A percentile compares a stretch with the other conserved stretches of the same genome.
Evolutionary conservation across 768 basidiomycete genomes (phyloP).

Genomic region (Boletus rubroflammeus): DNA sequence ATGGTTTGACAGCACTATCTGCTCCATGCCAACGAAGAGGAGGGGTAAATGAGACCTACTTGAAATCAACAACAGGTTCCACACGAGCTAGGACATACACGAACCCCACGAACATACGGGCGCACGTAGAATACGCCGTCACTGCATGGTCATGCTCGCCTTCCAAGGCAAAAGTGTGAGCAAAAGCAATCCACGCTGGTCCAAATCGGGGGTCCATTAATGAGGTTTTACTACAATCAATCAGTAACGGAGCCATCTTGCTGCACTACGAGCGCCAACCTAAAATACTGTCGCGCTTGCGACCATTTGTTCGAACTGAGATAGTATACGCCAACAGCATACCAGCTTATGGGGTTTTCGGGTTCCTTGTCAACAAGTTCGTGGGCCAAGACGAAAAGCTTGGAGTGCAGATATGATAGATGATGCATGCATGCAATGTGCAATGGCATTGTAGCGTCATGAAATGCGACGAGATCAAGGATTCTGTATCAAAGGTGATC

Average conservation of each 20-base stretch:
- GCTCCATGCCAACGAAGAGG: conserved; percentile 98
- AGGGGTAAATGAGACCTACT: conserved; percentile 90
- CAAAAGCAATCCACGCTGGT: conserved; percentile 97
- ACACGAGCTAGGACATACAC: conserved; percentile 15
- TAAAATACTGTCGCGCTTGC: conserved; percentile 92
- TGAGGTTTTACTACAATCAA: conserved; percentile 74
- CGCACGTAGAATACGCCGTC: conserved; percentile 96
- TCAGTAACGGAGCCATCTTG: conserved; percentile 5
- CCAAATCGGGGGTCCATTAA: conserved; percentile 95
- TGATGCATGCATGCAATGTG: conserved; percentile 99
- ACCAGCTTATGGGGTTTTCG: conserved; percentile 93
- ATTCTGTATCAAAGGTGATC: conserved; percentile 51
- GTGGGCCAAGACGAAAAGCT: conserved; percentile 93
- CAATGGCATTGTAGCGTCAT: conserved; percentile 85
- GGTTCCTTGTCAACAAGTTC: conserved; percentile 94
- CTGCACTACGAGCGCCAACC: conserved; percentile 46
- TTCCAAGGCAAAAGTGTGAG: conserved; percentile 94
- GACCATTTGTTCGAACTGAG: conserved; percentile 81
- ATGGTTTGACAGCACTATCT: conserved; percentile 84
- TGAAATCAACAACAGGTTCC: conserved; percentile 5
- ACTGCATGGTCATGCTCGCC: conserved; percentile 99
- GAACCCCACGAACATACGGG: conserved; percentile 91
- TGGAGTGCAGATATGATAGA: conserved; percentile 84
- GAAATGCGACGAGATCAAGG: conserved; percentile 76
- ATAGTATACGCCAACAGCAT: conserved; percentile 98